phyloP scores from a whole-genome alignment of 108 stramenopile species.

The Cyclotella choctawhatcheeana region DNA sequence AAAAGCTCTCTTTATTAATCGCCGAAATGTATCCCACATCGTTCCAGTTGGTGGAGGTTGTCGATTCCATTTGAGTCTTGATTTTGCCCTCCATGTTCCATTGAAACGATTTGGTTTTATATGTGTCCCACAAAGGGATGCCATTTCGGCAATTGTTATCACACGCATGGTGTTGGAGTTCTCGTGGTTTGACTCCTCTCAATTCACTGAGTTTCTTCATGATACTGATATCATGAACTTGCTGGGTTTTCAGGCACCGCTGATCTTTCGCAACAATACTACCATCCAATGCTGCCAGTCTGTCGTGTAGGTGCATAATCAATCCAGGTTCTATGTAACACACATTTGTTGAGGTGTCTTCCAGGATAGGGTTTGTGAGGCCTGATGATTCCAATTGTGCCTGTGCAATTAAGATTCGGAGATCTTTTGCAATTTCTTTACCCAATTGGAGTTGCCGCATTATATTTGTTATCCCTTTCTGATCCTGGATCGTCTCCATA shows the following conservation, averaged over 20 bases:
- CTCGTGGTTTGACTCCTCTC: background rate
- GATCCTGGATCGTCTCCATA: background rate
- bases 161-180: background rate
- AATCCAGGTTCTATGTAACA: background rate
- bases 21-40: background rate
- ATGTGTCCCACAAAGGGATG: background rate
- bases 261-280: constrained; percentile 10
- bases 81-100: constrained; percentile 3
- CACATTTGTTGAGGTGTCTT: background rate
- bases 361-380: constrained; percentile 1
- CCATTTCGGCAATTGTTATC: constrained; percentile 4
- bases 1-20: background rate
- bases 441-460: background rate
- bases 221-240: background rate
- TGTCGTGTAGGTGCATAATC: background rate
- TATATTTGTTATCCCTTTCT: background rate
- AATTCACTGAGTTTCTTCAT: background rate
- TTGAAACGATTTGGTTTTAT: background rate
- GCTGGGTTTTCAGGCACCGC: constrained; percentile 13
- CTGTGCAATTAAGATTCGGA: background rate
- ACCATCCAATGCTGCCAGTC: constrained; percentile 1
- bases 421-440: background rate
- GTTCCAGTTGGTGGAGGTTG: background rate
- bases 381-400: constrained; percentile 10
- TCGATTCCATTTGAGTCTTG: background rate